Base-by-base conservation (phyloP, 306 rosid genomes). In the Urtica urens region DNA sequence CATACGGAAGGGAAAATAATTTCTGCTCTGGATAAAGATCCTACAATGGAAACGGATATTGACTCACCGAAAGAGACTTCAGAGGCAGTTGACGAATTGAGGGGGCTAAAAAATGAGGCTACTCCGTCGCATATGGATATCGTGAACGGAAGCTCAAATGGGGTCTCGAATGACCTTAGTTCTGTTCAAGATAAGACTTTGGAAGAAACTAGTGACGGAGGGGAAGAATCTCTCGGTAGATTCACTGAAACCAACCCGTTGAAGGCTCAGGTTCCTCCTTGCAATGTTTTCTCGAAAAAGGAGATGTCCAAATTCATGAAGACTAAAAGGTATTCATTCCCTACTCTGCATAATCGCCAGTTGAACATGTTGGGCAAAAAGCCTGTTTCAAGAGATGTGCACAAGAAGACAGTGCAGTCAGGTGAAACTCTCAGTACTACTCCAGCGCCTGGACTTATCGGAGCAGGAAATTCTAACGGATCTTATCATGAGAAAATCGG, bases 231-330 rank as follows among this genome's bases (percentile, higher is more conserved):
- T 53, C 37, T 29, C n/a, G 49, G 70, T 34, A 59, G 47, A 62
- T 55, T 51, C 57, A 10, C 58, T 50, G 63, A 62, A 70, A 65
- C 73, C 58, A 77, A 69, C 57, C 99, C 99, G 50, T 51, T 85
- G 48, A 76, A 64, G 49, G 78, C 93, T 49, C 96, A 85, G 72
- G 57, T 82, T 69, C 99, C 94, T 73, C 82, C 94, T 42, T 47
- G 67, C 60, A 74, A 82, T 64, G 44, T 73, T 41, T 79, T 90
- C 61, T 85, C 94, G 46, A 90, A 67, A 64, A 79, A 68, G 46
- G 81, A 79, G 53, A 81, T 85, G 87, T 75, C 92, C 58, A 55
- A 57, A 51, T 90, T 71, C 69, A 62, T 71, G n/a, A 68, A 53
- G 58, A 79, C 67, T 39, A 79, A 75, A 58, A 68, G 52, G 67